Conservation (phyloP, 768 basidiomycete species). For the Piloderma croceum region DNA sequence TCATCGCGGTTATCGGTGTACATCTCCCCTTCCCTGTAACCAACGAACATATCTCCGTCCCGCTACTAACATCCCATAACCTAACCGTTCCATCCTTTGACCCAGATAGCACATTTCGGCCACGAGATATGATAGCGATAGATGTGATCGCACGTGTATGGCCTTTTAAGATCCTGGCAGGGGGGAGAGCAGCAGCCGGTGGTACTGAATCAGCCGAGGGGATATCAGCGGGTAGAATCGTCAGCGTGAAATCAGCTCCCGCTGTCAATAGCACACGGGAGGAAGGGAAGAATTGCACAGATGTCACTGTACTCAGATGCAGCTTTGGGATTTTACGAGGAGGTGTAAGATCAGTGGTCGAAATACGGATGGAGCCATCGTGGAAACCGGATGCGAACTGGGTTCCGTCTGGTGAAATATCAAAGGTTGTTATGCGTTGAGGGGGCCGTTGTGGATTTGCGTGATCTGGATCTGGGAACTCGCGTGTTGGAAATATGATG, state of each 20-base stretch:
- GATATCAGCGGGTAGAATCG: constrained; percentile 58
- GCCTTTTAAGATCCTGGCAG: constrained; percentile 59
- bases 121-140: constrained; percentile 57
- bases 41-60: constrained; percentile 37
- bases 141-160: constrained; percentile 64
- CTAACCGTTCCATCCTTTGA: constrained; percentile 65
- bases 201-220: constrained; percentile 15
- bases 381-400: constrained; percentile 57
- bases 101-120: constrained; percentile 60
- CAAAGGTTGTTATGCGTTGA: constrained; percentile 58
- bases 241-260: constrained; percentile 61
- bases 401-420: constrained; percentile 52
- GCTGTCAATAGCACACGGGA: constrained; percentile 66
- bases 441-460: constrained; percentile 40
- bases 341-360: constrained; percentile 31
- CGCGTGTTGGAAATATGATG: constrained; percentile 45
- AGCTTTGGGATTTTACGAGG: constrained; percentile 24
- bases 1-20: constrained; percentile 11
- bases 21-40: not conserved
- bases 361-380: constrained; percentile 53
- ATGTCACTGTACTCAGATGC: constrained; percentile 51
- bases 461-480: constrained; percentile 43
- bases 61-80: constrained; percentile 66
- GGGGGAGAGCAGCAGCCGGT: constrained; percentile 31
- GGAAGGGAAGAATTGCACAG: constrained; percentile 63